phyloP scores from a whole-genome alignment of 2,329 filamentous ascomycete genomes.

The Cladosporium sp. region DNA sequence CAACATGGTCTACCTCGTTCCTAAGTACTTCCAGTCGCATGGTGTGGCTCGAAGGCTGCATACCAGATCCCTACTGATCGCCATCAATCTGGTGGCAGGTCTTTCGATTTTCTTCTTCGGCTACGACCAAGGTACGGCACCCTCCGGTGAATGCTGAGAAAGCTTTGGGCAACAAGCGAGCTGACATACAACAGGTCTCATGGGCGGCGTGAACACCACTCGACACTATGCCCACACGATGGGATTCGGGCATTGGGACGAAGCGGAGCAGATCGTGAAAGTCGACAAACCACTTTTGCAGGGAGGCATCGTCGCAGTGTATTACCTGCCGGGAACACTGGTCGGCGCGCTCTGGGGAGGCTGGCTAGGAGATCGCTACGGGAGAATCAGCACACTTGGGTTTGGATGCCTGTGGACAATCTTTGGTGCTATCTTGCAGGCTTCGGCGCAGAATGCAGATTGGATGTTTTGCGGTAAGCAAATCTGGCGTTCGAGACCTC shows the following conservation, averaged over 20 bases:
- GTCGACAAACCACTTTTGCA: slow-evolving; percentile 58
- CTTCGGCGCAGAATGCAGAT: slow-evolving; percentile 58
- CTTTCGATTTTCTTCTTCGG: slow-evolving; percentile 66
- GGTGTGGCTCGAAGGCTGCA: background rate
- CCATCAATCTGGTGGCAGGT: slow-evolving; percentile 60
- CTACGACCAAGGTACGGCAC: slow-evolving; percentile 41
- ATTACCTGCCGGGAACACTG: slow-evolving; percentile 56
- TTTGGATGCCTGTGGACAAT: slow-evolving; percentile 45
- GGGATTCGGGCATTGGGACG: slow-evolving; percentile 57
- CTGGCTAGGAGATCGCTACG: slow-evolving; percentile 59
- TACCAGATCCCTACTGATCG: slow-evolving; percentile 45
- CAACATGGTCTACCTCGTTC: slow-evolving; percentile 1
- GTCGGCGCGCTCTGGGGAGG: slow-evolving; percentile 60
- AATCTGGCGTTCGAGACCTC: no score
- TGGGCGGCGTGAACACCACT: slow-evolving; percentile 63
- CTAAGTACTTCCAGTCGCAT: background rate
- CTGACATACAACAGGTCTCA: slow-evolving; percentile 32
- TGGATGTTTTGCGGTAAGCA: slow-evolving; percentile 61
- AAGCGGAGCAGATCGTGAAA: slow-evolving; percentile 43
- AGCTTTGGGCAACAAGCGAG: background rate
- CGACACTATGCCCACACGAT: slow-evolving; percentile 61
- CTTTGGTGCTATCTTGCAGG: slow-evolving; percentile 59
- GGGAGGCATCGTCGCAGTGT: slow-evolving; percentile 57
- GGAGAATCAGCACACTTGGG: slow-evolving; percentile 61
- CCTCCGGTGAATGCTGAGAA: no score